phyloP scores from a whole-genome alignment of 441 rosid genomes.

The Adansonia rubrostipa region DNA sequence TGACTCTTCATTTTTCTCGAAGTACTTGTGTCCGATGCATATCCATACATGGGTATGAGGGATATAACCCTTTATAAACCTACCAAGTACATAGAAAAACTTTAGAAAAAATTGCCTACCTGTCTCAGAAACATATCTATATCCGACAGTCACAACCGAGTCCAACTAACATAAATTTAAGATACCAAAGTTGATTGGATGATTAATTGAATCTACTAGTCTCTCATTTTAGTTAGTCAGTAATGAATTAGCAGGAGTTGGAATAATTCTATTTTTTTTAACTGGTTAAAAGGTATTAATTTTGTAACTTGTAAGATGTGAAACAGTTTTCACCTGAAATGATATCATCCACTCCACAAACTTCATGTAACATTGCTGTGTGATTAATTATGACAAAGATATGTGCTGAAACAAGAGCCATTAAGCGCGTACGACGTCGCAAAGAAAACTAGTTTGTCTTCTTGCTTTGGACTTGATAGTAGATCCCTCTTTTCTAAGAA shows the following conservation, averaged over 20 bases:
- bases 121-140: too few species aligned
- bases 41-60: too few species aligned
- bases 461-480: background rate
- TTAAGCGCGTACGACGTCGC: background rate
- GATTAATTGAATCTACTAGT: background rate
- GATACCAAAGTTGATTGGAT: background rate
- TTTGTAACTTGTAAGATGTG: background rate
- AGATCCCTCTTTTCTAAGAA: too few species aligned
- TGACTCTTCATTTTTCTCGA: too few species aligned
- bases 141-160: too few species aligned
- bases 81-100: too few species aligned
- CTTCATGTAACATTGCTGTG: background rate
- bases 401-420: background rate
- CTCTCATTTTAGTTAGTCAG: background rate
- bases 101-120: too few species aligned
- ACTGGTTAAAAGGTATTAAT: background rate
- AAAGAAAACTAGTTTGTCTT: background rate
- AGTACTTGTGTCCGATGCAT: too few species aligned
- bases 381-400: background rate
- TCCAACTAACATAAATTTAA: too few species aligned
- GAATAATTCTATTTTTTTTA: background rate
- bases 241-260: background rate
- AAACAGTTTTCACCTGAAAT: background rate
- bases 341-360: background rate
- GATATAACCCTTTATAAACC: too few species aligned